Base-by-base conservation (phyloP, 1,284 basidiomycete species). In the Taiwanofungus camphoratus region DNA sequence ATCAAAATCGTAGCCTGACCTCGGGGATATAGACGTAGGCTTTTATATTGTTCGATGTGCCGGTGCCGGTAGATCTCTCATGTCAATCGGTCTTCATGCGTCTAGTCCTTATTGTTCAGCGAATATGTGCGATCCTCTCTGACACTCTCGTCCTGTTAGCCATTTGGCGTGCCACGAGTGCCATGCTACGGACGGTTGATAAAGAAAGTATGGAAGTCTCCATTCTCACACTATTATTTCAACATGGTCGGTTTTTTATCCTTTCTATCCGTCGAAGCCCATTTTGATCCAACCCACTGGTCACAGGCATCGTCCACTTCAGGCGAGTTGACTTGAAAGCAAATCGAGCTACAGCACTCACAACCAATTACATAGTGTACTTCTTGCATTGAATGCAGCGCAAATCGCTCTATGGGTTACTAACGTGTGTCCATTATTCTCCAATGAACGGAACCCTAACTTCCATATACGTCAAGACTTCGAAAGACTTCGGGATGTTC, bases 91-190 rank as follows among this genome's bases (percentile, higher is more conserved):
- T 15, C 16, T 4, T 16, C 4, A 12, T n/a, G 16, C n/a, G n/a
- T 3, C 18, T 5, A 38, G 36, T 38, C 6, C 18, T 24, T 16
- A 38, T 38, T n/a, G 23, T 13, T 5, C 2, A 21, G 7, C 24
- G 21, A 24, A n/a, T 24, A 8, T 38, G 36, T 15, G 21, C 16
- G 12, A 13, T 38, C 11, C 2, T 11, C 18, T 13, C 21, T 16
- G 36, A 38, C 21, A 24, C 36, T 9, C 36, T 38, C 22, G 36
- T 38, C n/a, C 4, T 38, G 36, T 26, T 27, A 8, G 27, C 21
- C 22, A 38, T 24, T 11, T 38, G 36, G 36, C 7, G 36, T 16
- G 7, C 18, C 16, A 38, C 36, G 5, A 24, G 27, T 16, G 36
- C 22, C 13, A 24, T 16, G 9, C 23, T 24, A 24, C 23, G 16